phyloP scores from a whole-genome alignment of 1,284 basidiomycete genomes.

The Puccinia novopanici region DNA sequence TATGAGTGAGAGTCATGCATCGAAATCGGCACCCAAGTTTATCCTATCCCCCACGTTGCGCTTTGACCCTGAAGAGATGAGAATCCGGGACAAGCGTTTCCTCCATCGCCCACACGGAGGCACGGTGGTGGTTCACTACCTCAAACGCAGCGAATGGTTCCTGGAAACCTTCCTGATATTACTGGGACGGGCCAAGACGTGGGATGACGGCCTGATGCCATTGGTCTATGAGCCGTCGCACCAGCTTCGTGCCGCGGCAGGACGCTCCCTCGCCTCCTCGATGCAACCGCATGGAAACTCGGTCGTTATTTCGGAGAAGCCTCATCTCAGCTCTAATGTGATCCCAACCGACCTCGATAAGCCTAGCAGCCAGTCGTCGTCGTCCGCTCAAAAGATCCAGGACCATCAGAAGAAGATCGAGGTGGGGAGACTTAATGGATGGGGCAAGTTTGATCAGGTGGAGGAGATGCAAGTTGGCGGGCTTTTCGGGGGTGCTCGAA shows the following conservation, averaged over 20 bases:
- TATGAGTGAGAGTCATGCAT: neutral
- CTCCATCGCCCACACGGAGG: constrained; percentile 66
- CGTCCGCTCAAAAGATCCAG: neutral
- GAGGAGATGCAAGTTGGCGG: constrained; percentile 51
- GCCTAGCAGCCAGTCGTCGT: neutral
- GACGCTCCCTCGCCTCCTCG: neutral
- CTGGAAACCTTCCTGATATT: constrained; percentile 86
- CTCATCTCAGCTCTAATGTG: neutral
- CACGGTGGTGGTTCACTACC: constrained; percentile 91
- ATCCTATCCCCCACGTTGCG: constrained; percentile 40
- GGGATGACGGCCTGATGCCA: constrained; percentile 56
- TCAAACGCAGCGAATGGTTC: constrained; percentile 97
- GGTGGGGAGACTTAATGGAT: constrained; percentile 45
- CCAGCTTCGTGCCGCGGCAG: neutral
- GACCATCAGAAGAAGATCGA: constrained; percentile 27
- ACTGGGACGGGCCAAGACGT: constrained; percentile 71
- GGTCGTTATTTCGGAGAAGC: constrained; percentile 13
- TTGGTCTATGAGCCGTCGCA: constrained; percentile 52
- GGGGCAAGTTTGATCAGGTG: constrained; percentile 51
- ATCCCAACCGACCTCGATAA: neutral
- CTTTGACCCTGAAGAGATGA: constrained; percentile 35
- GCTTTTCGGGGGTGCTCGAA: constrained; percentile 56
- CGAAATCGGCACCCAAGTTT: neutral
- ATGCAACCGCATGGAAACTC: constrained; percentile 33
- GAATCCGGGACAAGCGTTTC: constrained; percentile 38